phyloP scores from a whole-genome alignment of 805 yeast species.

The Phaffomyces opuntiae region DNA sequence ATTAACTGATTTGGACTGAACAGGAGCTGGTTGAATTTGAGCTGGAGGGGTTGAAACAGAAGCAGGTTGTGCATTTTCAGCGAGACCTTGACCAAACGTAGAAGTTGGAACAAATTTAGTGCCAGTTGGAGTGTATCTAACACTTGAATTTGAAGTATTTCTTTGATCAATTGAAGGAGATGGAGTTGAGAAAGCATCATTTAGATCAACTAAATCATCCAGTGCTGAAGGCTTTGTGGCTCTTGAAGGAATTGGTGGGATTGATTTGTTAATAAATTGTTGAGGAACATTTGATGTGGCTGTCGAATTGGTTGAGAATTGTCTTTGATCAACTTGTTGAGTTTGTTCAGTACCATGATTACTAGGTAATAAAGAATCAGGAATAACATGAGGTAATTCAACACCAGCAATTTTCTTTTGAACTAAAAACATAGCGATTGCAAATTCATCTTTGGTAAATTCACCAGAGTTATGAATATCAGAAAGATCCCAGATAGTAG shows the following conservation, averaged over 20 bases:
- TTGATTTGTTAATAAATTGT: not conserved
- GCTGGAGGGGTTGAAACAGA: slow-evolving; percentile 16
- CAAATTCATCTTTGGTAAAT: slow-evolving; percentile 76
- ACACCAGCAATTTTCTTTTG: slow-evolving; percentile 77
- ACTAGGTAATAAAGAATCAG: slow-evolving; percentile 45
- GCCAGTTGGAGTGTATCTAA: slow-evolving; percentile 25
- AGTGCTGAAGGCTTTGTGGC: slow-evolving; percentile 43
- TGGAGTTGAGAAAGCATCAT: slow-evolving; percentile 44
- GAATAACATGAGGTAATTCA: slow-evolving; percentile 72
- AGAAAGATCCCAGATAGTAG: slow-evolving; percentile 90
- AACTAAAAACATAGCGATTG: slow-evolving; percentile 89
- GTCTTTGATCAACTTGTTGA: not conserved
- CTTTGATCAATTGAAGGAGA: slow-evolving; percentile 24
- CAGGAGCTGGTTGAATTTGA: slow-evolving; percentile 9
- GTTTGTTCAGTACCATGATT: slow-evolving; percentile 11
- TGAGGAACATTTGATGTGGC: slow-evolving; percentile 1
- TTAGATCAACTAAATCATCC: slow-evolving; percentile 58
- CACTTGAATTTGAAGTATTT: slow-evolving; percentile 21
- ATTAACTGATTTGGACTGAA: not conserved
- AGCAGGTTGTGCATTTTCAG: slow-evolving; percentile 20
- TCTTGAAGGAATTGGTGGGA: slow-evolving; percentile 30
- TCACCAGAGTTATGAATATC: slow-evolving; percentile 83
- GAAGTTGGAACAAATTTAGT: slow-evolving; percentile 72
- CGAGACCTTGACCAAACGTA: slow-evolving; percentile 72
- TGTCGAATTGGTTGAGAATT: slow-evolving; percentile 5